A percentile compares a stretch with the other conserved stretches of the same genome.
These are phyloP conservation scores for Aspergillus sp. DNA, from an alignment of 2,329 filamentous ascomycete species.

Conservation along the genomic window DNA sequence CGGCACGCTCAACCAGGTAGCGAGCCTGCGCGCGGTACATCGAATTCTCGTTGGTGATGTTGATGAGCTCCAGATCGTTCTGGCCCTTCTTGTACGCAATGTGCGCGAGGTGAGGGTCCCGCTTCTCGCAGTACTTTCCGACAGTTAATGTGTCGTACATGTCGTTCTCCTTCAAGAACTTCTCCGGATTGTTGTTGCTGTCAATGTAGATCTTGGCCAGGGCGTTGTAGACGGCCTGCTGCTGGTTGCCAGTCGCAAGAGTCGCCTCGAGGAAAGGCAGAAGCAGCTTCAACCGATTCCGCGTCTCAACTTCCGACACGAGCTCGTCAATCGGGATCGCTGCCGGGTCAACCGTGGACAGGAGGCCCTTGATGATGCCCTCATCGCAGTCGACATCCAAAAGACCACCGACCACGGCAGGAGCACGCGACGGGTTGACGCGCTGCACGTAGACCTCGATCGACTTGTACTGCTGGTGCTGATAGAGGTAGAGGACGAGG, in stretches of 20 bases:
- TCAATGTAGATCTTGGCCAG: conserved; percentile 99
- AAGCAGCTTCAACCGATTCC: conserved; percentile 90
- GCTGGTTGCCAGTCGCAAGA: conserved; percentile 79
- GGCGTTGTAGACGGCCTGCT: conserved; percentile 94
- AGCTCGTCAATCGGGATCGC: conserved; percentile 91
- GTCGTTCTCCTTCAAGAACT: conserved; percentile 95
- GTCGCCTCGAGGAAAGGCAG: conserved; percentile 93
- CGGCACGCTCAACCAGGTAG: conserved; percentile 84
- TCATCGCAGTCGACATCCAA: conserved; percentile 97
- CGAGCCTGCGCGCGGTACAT: conserved; percentile 99
- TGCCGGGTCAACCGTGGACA: conserved; percentile 73
- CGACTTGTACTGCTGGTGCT: conserved; percentile 98
- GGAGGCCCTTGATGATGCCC: conserved; percentile 84
- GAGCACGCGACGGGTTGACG: conserved; percentile 85
- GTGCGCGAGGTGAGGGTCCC: conserved; percentile 88
- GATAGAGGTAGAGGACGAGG: conserved; percentile 90
- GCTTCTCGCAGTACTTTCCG: conserved; percentile 98
- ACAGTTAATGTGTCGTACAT: conserved; percentile 87
- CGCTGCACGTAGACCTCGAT: conserved; percentile 98
- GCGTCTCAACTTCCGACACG: conserved; percentile 85
- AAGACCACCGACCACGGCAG: conserved; percentile 84
- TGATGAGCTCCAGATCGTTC: conserved; percentile 94
- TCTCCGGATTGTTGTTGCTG: conserved; percentile 95
- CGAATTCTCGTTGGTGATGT: conserved; percentile 97
- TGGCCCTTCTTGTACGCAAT: conserved; percentile 95